Base-by-base conservation (phyloP, 78 protist genomes). In the Pigoraptor vietnamica region DNA sequence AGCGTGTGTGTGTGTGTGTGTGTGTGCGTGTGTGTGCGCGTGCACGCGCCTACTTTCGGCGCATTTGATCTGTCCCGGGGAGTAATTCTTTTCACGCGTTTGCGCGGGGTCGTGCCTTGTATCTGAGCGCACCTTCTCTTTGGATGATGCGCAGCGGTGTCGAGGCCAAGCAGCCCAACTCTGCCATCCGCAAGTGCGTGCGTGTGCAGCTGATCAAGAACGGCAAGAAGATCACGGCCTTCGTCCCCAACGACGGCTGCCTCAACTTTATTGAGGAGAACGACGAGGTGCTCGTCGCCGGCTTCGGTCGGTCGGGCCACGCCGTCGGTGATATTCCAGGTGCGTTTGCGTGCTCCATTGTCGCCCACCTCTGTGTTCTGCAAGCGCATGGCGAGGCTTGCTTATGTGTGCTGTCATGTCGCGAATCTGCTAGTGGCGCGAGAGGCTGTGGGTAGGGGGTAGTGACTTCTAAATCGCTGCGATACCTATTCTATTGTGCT, bases 301-400 rank as follows among this genome's bases (percentile, higher is more conserved):
- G 99, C 83, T 97, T 98, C 96, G 99, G 99, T 96, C 99, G 99
- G 40, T 55, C 90, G 23, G 99, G 99, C 40, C 99, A 98, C 96
- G 98, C 99, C 89, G 99, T 97, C 67, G 99, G 99, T 96, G 99
- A 99, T 98, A 96, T 99, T 92, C 99, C 99, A 88, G 99, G 99
- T 55, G 99, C 98, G n/a, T 99, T 99, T 98, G 99, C 99, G 98
- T 98, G 98, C 97, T 96, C 81, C 94, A 1, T 39, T 9, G 2
- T 2, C 10, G 23, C 90, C 32, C 24, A 67, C n/a, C 36, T 33
- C 6, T 1, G 25, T 89, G 81, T 38, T 90, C 40, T 56, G 19
- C 55, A 56, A 25, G 86, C 19, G 19, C 24, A 24, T 89, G 91
- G 23, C 14, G 90, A 1, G 6, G 86, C 33, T 2, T 67, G 56